Evolutionary conservation across 192 early-diverging fungal genomes (phyloP).

Genomic region (Coemansia sp.): DNA sequence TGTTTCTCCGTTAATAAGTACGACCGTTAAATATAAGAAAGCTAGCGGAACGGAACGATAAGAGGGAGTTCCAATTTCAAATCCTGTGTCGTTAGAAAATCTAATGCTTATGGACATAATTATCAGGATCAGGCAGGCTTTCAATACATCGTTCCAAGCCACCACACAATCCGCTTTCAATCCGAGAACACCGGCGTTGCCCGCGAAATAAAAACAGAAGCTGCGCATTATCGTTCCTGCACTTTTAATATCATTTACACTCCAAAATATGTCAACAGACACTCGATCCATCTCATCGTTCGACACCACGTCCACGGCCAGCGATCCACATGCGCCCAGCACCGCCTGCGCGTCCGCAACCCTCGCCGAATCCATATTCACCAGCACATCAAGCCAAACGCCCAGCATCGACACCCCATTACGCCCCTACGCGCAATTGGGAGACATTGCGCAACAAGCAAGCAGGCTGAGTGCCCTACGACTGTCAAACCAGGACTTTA

Average conservation of each 20-base stretch:
- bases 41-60: background rate
- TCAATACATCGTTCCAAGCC: too few relatives aligned
- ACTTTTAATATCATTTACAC: background rate
- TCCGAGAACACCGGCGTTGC: background rate
- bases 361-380: background rate
- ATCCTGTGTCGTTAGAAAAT: background rate
- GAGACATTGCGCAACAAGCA: constrained; percentile 9
- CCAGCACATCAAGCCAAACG: background rate
- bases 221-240: background rate
- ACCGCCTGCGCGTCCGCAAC: constrained; percentile 5
- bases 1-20: background rate
- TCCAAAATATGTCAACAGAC: background rate
- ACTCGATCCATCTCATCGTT: constrained; percentile 6
- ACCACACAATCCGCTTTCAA: background rate
- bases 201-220: background rate
- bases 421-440: constrained; percentile 7
- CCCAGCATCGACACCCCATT: constrained; percentile 9
- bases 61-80: background rate
- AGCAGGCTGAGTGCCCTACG: constrained; percentile 24
- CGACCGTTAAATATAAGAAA: background rate
- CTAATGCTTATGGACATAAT: too few relatives aligned
- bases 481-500: constrained; percentile 42
- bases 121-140: too few relatives aligned
- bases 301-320: background rate
- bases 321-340: background rate